Evolutionary conservation across 2,329 filamentous ascomycete species (phyloP).

Genomic region (Colletotrichum paranaense): DNA sequence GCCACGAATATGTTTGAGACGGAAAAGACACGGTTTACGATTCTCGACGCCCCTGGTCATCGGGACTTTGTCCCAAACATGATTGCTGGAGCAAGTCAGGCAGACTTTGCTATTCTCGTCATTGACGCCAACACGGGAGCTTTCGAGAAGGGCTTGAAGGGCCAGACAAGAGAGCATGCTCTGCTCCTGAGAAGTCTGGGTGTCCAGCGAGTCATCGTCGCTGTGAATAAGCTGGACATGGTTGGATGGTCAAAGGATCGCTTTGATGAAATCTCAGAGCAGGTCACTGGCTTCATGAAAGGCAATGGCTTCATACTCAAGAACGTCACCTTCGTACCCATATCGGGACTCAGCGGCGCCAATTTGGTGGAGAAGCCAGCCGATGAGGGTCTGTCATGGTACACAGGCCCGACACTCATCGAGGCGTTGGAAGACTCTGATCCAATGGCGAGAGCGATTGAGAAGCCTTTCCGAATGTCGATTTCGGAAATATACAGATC

Average conservation of each 20-base stretch:
- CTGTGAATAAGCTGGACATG: constrained; percentile 94
- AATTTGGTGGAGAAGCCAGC: constrained; percentile 77
- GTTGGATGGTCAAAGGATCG: constrained; percentile 84
- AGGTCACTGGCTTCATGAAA: constrained; percentile 84
- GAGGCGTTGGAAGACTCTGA: constrained; percentile 88
- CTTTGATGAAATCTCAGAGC: constrained; percentile 86
- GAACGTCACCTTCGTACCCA: constrained; percentile 88
- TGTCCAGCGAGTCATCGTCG: constrained; percentile 87
- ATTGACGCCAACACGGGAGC: constrained; percentile 91
- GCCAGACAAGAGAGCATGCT: constrained; percentile 95
- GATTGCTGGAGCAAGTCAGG: constrained; percentile 96
- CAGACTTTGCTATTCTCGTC: constrained; percentile 94
- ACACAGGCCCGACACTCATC: constrained; percentile 81
- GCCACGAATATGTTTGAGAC: constrained; percentile 96
- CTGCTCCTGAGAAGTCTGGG: constrained; percentile 91
- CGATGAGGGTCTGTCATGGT: constrained; percentile 77
- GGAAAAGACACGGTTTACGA: constrained; percentile 86
- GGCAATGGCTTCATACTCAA: constrained; percentile 84
- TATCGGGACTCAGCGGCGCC: constrained; percentile 88
- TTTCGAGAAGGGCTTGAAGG: constrained; percentile 92
- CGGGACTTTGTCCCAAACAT: constrained; percentile 98
- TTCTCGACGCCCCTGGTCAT: constrained; percentile 94
- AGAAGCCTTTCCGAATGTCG: constrained; percentile 85
- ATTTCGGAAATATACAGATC: constrained; percentile 90
- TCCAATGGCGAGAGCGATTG: constrained; percentile 75